phyloP scores from a whole-genome alignment of 2,329 filamentous ascomycete genomes.

The Helminthosporium solani region DNA sequence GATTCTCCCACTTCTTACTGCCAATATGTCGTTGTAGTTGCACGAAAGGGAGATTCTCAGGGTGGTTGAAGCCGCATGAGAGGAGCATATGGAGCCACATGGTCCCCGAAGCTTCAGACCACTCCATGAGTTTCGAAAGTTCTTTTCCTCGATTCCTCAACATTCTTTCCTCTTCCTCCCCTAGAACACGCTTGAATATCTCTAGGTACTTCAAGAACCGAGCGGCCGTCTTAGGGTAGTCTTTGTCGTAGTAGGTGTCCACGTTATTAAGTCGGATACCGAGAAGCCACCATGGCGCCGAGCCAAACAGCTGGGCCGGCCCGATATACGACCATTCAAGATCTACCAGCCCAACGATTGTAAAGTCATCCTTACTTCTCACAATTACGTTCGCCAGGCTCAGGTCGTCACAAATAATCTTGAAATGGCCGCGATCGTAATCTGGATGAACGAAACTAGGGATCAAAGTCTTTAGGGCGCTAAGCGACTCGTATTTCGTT shows the following conservation, averaged over 20 bases:
- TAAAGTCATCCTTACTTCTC: constrained; percentile 24
- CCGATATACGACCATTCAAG: constrained; percentile 42
- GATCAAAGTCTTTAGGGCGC: neutral
- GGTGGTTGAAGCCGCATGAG: constrained; percentile 34
- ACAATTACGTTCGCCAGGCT: constrained; percentile 39
- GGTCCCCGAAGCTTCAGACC: constrained; percentile 36
- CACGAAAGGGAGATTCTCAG: constrained; percentile 34
- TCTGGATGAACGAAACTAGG: neutral
- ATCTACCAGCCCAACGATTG: constrained; percentile 4
- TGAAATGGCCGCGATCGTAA: neutral
- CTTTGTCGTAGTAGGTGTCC: constrained; percentile 26
- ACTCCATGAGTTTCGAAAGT: constrained; percentile 38
- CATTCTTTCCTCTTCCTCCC: constrained; percentile 36
- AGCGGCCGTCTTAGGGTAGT: constrained; percentile 21
- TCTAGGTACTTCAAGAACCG: constrained; percentile 32
- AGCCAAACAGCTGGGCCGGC: constrained; percentile 41
- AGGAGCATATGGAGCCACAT: constrained; percentile 32
- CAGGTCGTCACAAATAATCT: constrained; percentile 4
- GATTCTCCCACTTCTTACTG: constrained; percentile 18
- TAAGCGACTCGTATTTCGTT: constrained; percentile 1
- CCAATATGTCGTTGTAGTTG: constrained; percentile 17
- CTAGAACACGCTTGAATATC: constrained; percentile 33
- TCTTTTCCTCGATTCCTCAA: constrained; percentile 24
- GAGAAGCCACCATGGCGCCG: constrained; percentile 37
- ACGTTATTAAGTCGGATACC: constrained; percentile 27